Evolutionary conservation across 208 protist genomes (phyloP).

Genomic region (Acanthamoeba castellanii): DNA sequence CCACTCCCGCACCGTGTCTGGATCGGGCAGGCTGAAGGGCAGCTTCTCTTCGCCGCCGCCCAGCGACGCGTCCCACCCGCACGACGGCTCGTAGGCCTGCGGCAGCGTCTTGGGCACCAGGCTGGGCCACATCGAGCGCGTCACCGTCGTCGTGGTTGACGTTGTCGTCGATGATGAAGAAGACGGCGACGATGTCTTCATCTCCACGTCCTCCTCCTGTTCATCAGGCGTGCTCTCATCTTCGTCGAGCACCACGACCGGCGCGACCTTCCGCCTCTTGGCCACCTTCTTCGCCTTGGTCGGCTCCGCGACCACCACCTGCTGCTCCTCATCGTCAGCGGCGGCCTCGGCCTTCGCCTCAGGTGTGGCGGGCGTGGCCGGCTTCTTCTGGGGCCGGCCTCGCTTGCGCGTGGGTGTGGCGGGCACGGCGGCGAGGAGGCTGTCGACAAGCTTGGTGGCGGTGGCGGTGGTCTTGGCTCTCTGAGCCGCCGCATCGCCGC

Average conservation of each 20-base stretch:
- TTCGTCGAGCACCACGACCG: background rate
- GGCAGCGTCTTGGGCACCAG: background rate
- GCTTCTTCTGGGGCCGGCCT: background rate
- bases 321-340: background rate
- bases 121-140: constrained; percentile 7
- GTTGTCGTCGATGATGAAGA: background rate
- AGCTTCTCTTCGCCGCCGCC: background rate
- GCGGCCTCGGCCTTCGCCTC: background rate
- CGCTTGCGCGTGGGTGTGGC: background rate
- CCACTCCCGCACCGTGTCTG: background rate
- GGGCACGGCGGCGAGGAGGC: background rate
- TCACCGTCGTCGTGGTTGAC: background rate
- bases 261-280: background rate
- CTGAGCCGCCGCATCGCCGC: background rate
- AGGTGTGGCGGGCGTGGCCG: background rate
- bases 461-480: background rate
- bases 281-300: background rate
- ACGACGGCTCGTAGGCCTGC: constrained; percentile 6
- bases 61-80: background rate
- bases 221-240: background rate
- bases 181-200: background rate
- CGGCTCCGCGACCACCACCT: background rate
- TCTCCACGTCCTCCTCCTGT: background rate
- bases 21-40: constrained; percentile 12
- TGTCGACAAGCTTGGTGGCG: background rate